Base-by-base conservation (phyloP, 129 eudicot species). In the Chrysanthemum makinoi region DNA sequence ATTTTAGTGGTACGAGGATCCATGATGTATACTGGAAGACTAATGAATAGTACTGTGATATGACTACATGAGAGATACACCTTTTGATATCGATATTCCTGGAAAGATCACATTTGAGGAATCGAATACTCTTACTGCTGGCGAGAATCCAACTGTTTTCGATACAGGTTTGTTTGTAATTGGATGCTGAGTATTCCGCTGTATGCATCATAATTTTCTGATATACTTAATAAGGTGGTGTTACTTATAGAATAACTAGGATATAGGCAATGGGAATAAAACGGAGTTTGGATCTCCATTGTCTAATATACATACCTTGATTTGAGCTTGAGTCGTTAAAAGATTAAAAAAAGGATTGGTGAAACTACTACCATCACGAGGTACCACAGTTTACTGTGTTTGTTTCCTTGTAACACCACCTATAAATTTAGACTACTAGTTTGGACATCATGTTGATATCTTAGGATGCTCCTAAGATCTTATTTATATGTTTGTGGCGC, bases 61-160 rank as follows among this genome's bases (percentile, higher is more conserved):
- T 79, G 62, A 68, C 56, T 54, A 30, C 66, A 52, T 65, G 39
- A 72, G 92, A 89, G 98, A 85, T 89, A 76, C 98, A 94, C 81
- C 96, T 94, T 62, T 94, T 94, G 98, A 94, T 77, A 94, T 94
- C 63, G 86, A 94, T 80, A 94, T 94, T 75, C 98, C 96, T 76
- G 98, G 98, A 73, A 80, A 94, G 83, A 94, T 94, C 62, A 82
- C 89, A 48, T 94, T 89, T 47, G 86, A 83, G 87, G 98, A 94
- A 73, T 94, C 96, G 19, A 82, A 83, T 80, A 94, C 98, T 62
- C 95, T 94, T 53, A 89, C 96, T 26, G 96, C 96, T 59, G 98
- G 98, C 85, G 88, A 84, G 73, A 75, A 92, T 75, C 98, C 96
- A n/a, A 89, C 98, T 49, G 72, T 83, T 44, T 95, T 94, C 16